Evolutionary conservation across 108 stramenopile species (phyloP), one percentile per base, ranked within the genome.

Genomic region (Seminavis robusta): DNA sequence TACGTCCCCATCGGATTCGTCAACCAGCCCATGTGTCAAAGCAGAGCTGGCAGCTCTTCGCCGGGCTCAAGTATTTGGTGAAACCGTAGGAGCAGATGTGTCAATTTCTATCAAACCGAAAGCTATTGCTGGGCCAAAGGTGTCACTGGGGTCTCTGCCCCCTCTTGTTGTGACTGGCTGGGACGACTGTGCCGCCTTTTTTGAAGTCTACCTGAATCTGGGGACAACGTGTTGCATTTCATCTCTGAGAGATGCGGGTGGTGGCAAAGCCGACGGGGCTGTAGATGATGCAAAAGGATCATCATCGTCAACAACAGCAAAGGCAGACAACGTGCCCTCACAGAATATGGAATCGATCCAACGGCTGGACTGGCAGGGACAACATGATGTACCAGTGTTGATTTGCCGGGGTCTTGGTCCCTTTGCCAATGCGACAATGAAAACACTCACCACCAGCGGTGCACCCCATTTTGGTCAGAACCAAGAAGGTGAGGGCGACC

Each of bases 31-130:
- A 10, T 23, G 9, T n/a, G 46, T 48, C 15, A 31, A 44, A n/a
- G 47, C 47, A 13, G 59, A 60, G 28, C 40, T 60, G 5, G 48
- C 32, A 19, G 59, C 59, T 7, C 43, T 60, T 27, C 39, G 56
- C 17, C 42, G 42, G 17, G 42, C 42, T 21, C 42, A 43, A 15
- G 5, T 21, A 5, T 21, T 43, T 16, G 42, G 42, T 10, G 20
- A 43, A 43, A 43, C 42, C 4, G 42, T 43, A 5, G 42, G 42
- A 21, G 9, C 42, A 5, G 42, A 43, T n/a, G 21, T 43, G 6
- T 21, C n/a, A 5, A 21, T 43, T 21, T 21, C 17, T 6, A 43
- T 21, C n/a, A 43, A 43, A 43, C 8, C 8, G 10, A 36, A 43
- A 15, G 6, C 42, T 21, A 43, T 5, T 21, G 15, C 17, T 43